Base-by-base conservation (phyloP, 1,139 yeast genomes). In the Geotrichum histeridarum region DNA sequence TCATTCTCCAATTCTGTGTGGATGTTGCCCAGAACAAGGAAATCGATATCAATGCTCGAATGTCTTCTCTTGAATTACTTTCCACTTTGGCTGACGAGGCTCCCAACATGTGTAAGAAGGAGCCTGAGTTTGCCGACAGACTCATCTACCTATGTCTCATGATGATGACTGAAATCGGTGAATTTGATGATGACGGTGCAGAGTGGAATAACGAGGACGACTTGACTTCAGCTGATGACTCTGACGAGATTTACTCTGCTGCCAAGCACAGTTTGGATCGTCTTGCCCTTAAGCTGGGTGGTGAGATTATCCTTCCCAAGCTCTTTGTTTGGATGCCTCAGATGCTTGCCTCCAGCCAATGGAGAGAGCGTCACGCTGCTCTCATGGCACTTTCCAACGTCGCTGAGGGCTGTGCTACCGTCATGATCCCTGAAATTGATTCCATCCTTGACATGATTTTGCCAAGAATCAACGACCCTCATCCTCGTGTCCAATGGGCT, bases 341-440 rank as follows among this genome's bases (percentile, higher is more conserved):
- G 54, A 86, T 93, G 96, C 72, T 87, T 36, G 76, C 76, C 55
- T 84, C 95, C 1, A 66, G 73, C 41, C 80, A 82, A 59, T 93
- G 99, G 99, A 84, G 95, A 69, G 95, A 90, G 70, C 84, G 97
- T 59, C 96, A 90, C 70, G 99, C 96, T 14, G 96, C 98, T 1
- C 75, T 93, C 56, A 93, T 93, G 98, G 98, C 97, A 0, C 75
- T 93, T 46, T 89, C 97, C 0, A 85, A 96, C 8, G 96, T 96
- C 31, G 97, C 98, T 41, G 99, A 93, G 74, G 99, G 99, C 49
- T 93, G 98, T 72, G 80, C 90, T 53, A 97, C 90, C 63, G 91
- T 87, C 15, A 78, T 93, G 71, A 85, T 87, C 57, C 76, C 80
- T 43, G 96, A 90, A 69, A 85, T 90, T 54, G 89, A 90, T 57